Conservation (phyloP, 2,329 filamentous ascomycete species). For the Hymenoscyphus fraxineus region DNA sequence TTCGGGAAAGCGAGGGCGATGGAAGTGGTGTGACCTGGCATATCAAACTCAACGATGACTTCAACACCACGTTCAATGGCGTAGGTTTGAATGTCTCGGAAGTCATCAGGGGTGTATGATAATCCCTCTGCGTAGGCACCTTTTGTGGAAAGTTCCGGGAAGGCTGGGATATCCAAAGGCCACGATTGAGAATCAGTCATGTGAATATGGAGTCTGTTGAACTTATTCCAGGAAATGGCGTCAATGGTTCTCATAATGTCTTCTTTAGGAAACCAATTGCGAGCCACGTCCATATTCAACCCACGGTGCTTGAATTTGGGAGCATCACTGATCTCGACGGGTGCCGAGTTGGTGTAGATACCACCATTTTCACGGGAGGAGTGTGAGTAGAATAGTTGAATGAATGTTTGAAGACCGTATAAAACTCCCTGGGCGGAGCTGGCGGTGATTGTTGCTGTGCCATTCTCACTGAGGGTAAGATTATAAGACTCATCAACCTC, state of each 20-base stretch:
- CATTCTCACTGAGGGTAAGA: slow-evolving; percentile 55
- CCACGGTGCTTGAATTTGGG: slow-evolving; percentile 76
- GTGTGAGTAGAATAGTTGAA: slow-evolving; percentile 75
- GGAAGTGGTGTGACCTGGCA: slow-evolving; percentile 72
- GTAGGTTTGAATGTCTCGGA: slow-evolving; percentile 66
- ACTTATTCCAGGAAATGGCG: slow-evolving; percentile 72
- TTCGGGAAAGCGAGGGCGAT: slow-evolving; percentile 66
- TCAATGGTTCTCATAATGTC: slow-evolving; percentile 75
- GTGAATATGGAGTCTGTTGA: slow-evolving; percentile 79
- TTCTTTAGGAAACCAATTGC: slow-evolving; percentile 51
- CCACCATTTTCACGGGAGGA: slow-evolving; percentile 47
- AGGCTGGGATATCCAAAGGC: slow-evolving; percentile 73
- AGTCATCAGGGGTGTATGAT: slow-evolving; percentile 63
- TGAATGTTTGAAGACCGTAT: slow-evolving; percentile 71
- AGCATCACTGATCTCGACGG: slow-evolving; percentile 66
- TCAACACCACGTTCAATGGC: slow-evolving; percentile 65
- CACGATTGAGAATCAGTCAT: slow-evolving; percentile 81
- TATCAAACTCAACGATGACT: slow-evolving; percentile 73
- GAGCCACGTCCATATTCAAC: slow-evolving; percentile 72
- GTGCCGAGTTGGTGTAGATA: slow-evolving; percentile 66
- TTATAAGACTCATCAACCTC: slow-evolving; percentile 74
- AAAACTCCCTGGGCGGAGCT: slow-evolving; percentile 65
- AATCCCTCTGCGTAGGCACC: slow-evolving; percentile 68
- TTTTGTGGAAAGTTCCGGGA: slow-evolving; percentile 68
- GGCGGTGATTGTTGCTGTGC: slow-evolving; percentile 60